Evolutionary conservation across 78 protist genomes (phyloP).

Genomic region (Speleostelium caveatum): DNA sequence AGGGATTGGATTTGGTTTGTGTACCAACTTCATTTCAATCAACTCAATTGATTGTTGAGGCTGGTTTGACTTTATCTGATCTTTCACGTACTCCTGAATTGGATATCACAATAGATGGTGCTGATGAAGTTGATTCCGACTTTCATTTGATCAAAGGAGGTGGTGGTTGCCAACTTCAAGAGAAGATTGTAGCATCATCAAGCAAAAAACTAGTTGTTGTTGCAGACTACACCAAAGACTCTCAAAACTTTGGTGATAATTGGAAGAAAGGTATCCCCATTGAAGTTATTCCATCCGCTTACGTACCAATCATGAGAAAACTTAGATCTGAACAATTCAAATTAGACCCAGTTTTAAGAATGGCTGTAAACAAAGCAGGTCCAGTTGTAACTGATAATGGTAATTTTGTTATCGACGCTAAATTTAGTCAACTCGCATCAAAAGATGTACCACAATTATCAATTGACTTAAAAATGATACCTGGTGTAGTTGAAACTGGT

Average conservation of each 20-base stretch:
- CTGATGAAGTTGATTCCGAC: conserved; percentile 86
- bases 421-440: conserved; percentile 26
- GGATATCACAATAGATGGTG: conserved; percentile 92
- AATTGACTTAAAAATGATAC: conserved; percentile 55
- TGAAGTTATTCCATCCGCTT: conserved; percentile 88
- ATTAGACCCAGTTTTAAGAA: conserved; percentile 43
- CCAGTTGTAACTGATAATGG: conserved; percentile 93
- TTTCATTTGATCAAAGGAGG: conserved; percentile 89
- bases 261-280: conserved; percentile 92
- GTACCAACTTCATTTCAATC: conserved; percentile 94
- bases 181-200: conserved; percentile 85
- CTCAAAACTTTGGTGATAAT: conserved; percentile 73
- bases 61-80: conserved; percentile 71
- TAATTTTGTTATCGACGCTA: conserved; percentile 86
- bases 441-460: conserved; percentile 37
- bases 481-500: conserved; percentile 92
- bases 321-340: not conserved
- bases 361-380: conserved; percentile 90
- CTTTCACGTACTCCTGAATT: conserved; percentile 71
- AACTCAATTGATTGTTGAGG: conserved; percentile 40
- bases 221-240: conserved; percentile 86
- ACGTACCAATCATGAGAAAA: conserved; percentile 56
- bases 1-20: conserved; percentile 42
- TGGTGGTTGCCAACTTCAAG: conserved; percentile 85
- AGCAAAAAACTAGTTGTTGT: conserved; percentile 81